Conservation (phyloP, 2,329 filamentous ascomycete species). For the Xylariaceae sp. region DNA sequence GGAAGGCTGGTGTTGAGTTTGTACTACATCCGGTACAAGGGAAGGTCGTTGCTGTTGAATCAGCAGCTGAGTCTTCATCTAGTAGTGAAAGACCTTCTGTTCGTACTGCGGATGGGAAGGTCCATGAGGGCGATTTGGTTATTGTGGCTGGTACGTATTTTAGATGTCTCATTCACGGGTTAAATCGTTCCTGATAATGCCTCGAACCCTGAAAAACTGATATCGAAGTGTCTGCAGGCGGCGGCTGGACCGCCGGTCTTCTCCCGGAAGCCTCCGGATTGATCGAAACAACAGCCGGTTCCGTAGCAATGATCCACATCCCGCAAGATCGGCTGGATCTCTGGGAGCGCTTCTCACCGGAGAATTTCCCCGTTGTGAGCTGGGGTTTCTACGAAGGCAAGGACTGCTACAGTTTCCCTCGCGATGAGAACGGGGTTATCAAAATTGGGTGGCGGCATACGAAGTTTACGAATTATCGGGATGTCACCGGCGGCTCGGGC, state of each 20-base stretch:
- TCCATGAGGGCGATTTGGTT: conserved; percentile 22
- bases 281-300: conserved; percentile 24
- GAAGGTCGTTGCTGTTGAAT: conserved; percentile 19
- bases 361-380: conserved; percentile 44
- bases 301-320: conserved; percentile 34
- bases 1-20: conserved; percentile 38
- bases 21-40: conserved; percentile 32
- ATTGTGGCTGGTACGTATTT: conserved; percentile 32
- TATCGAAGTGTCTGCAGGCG: conserved; percentile 7
- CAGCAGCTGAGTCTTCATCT: too few relatives aligned
- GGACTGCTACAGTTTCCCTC: conserved; percentile 46
- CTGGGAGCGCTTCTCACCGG: conserved; percentile 37
- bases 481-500: too few relatives aligned
- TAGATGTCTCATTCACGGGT: neutral
- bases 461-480: conserved; percentile 34
- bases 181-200: too few relatives aligned
- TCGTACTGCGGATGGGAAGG: conserved; percentile 18
- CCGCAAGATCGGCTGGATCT: conserved; percentile 34
- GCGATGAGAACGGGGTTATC: conserved; percentile 39
- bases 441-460: conserved; percentile 49
- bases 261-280: conserved; percentile 19
- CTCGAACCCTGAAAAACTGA: conserved; percentile 24
- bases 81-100: conserved; percentile 11
- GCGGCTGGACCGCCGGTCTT: conserved; percentile 21
- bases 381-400: conserved; percentile 37